Conservation (phyloP, 495 filamentous ascomycete species). For the Podospora australis region DNA sequence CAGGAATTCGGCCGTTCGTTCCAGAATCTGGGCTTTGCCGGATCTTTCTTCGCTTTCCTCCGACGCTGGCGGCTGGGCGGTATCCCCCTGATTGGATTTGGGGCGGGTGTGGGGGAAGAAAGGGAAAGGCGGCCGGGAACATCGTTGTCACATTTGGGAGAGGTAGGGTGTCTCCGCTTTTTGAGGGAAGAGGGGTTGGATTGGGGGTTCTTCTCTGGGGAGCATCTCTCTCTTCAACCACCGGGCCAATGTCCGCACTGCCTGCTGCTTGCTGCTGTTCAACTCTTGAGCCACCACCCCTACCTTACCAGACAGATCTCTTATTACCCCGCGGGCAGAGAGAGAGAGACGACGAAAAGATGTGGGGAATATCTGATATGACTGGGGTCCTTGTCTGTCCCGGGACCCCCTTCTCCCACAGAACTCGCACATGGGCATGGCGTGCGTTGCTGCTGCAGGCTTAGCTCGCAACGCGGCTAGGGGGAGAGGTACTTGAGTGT, state of each 20-base stretch:
- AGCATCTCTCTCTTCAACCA: no score
- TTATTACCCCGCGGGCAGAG: neutral
- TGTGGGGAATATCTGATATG: no score
- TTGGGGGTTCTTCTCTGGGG: neutral
- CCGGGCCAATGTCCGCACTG: no score
- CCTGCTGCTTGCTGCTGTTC: no score
- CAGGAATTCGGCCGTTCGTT: neutral
- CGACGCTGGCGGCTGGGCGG: conserved; percentile 2
- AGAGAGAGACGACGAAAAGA: neutral
- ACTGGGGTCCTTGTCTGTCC: conserved; percentile 1
- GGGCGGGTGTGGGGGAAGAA: neutral
- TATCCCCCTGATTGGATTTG: neutral
- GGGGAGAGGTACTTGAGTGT: no score
- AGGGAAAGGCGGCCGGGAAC: neutral
- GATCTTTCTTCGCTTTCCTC: conserved; percentile 4
- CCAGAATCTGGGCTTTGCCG: neutral
- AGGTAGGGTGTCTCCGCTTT: neutral
- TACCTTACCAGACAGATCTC: neutral
- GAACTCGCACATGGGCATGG: neutral
- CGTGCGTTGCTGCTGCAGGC: neutral
- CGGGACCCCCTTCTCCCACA: neutral
- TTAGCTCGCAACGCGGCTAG: conserved; percentile 12
- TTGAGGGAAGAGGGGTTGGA: neutral
- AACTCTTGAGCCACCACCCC: no score
- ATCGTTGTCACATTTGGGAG: neutral